These are phyloP conservation scores for Podospora pseudopauciseta DNA, from an alignment of 495 filamentous ascomycete species.

Conservation along the genomic window DNA sequence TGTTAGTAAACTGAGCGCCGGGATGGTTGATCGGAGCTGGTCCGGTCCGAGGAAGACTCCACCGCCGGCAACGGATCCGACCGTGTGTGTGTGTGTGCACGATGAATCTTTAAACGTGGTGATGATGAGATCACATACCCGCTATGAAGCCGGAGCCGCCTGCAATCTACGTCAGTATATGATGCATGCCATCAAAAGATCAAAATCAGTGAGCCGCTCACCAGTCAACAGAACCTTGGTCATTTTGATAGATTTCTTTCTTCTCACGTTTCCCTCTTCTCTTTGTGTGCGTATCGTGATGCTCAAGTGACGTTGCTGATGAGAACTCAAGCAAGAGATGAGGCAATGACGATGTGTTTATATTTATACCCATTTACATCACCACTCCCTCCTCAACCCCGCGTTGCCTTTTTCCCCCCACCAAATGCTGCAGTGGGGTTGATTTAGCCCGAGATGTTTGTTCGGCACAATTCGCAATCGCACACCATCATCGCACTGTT, in stretches of 20 bases:
- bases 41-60: background rate
- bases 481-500: background rate
- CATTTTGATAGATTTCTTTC: slow-evolving; percentile 39
- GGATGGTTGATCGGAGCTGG: background rate
- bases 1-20: background rate
- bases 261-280: background rate
- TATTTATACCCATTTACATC: background rate
- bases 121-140: slow-evolving; percentile 31
- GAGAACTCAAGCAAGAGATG: too few relatives aligned
- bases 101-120: background rate
- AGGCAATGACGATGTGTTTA: background rate
- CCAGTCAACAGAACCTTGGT: slow-evolving; percentile 59
- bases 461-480: background rate
- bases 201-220: slow-evolving; percentile 23
- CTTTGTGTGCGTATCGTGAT: background rate
- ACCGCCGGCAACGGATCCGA: background rate
- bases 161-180: slow-evolving; percentile 15
- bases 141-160: slow-evolving; percentile 52
- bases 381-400: background rate
- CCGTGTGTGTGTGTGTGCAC: too few relatives aligned
- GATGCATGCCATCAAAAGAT: background rate
- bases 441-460: too few relatives aligned
- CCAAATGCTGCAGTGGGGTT: background rate
- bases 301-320: too few relatives aligned
- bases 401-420: background rate